These are phyloP conservation scores for Microsporum ferrugineum DNA, from an alignment of 2,329 filamentous ascomycete genomes.

Conservation along the genomic window DNA sequence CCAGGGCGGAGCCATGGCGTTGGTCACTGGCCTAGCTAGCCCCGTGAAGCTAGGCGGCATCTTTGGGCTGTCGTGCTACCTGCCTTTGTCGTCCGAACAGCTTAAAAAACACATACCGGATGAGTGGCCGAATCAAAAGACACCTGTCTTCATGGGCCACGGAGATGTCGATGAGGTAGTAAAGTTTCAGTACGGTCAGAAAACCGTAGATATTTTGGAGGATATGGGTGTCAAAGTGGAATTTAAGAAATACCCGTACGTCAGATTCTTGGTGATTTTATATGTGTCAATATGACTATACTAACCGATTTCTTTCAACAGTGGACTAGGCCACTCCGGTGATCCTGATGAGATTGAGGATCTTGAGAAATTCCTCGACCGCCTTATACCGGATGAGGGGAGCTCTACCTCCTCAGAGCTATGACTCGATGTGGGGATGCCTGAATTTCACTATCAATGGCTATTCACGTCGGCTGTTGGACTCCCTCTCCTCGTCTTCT, in stretches of 20 bases:
- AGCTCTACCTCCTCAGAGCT: slow-evolving; percentile 8
- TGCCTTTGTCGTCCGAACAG: slow-evolving; percentile 55
- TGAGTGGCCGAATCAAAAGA: slow-evolving; percentile 54
- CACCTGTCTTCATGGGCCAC: slow-evolving; percentile 80
- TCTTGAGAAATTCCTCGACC: slow-evolving; percentile 54
- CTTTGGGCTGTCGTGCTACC: slow-evolving; percentile 71
- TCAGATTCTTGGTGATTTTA: slow-evolving; percentile 12
- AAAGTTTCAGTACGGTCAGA: slow-evolving; percentile 53
- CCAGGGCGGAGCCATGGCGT: slow-evolving; percentile 75
- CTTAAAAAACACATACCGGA: slow-evolving; percentile 47
- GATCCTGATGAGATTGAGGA: slow-evolving; percentile 70
- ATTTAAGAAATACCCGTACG: slow-evolving; percentile 64
- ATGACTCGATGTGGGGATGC: slow-evolving; percentile 5
- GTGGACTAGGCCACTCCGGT: slow-evolving; percentile 63
- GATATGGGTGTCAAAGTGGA: slow-evolving; percentile 60
- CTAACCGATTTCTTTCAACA: slow-evolving; percentile 22
- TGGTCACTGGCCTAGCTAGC: slow-evolving; percentile 67
- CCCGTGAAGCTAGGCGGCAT: slow-evolving; percentile 72
- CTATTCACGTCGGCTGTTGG: slow-evolving; percentile 7
- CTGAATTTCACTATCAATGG: background rate
- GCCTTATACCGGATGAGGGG: slow-evolving; percentile 41
- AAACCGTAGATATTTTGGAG: slow-evolving; percentile 56
- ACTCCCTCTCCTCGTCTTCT: slow-evolving; percentile 1
- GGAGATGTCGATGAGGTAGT: slow-evolving; percentile 70
- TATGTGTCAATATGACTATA: background rate